These are phyloP conservation scores for Sporothrix inflata DNA, from an alignment of 2,329 filamentous ascomycete species.

Conservation along the genomic window DNA sequence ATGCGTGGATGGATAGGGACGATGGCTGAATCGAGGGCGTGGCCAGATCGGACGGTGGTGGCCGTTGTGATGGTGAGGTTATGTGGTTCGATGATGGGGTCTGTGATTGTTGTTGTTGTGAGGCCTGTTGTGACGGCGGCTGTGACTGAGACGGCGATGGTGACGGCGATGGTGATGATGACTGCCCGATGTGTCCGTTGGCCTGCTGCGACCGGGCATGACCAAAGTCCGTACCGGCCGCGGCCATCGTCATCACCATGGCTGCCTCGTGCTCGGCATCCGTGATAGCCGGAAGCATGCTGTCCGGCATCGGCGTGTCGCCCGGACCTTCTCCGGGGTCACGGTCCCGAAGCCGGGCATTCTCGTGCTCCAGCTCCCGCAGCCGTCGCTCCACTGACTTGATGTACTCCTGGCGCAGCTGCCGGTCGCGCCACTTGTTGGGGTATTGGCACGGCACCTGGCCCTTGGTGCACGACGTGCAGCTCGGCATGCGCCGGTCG, in stretches of 20 bases:
- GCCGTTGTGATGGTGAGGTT: neutral
- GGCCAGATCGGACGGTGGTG: neutral
- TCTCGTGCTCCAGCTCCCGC: constrained; percentile 24
- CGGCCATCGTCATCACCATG: constrained; percentile 12
- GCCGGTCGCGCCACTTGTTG: constrained; percentile 24
- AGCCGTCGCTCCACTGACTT: constrained; percentile 22
- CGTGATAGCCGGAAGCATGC: neutral
- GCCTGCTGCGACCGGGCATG: neutral
- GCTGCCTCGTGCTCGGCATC: constrained; percentile 15
- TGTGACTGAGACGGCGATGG: neutral
- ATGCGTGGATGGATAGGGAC: neutral
- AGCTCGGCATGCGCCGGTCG: constrained; percentile 21
- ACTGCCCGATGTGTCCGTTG: neutral
- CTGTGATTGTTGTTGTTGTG: neutral
- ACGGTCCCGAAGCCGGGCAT: constrained; percentile 18
- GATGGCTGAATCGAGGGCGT: neutral
- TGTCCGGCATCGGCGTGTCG: constrained; percentile 20
- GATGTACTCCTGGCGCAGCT: constrained; percentile 24
- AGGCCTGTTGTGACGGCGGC: neutral
- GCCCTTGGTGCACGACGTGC: constrained; percentile 23
- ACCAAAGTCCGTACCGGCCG: neutral
- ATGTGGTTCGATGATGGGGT: neutral
- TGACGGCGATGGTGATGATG: neutral
- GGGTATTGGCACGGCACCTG: constrained; percentile 24
- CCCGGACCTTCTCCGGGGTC: neutral